phyloP scores from a whole-genome alignment of 768 basidiomycete species.

The Tephrocybe sp. region DNA sequence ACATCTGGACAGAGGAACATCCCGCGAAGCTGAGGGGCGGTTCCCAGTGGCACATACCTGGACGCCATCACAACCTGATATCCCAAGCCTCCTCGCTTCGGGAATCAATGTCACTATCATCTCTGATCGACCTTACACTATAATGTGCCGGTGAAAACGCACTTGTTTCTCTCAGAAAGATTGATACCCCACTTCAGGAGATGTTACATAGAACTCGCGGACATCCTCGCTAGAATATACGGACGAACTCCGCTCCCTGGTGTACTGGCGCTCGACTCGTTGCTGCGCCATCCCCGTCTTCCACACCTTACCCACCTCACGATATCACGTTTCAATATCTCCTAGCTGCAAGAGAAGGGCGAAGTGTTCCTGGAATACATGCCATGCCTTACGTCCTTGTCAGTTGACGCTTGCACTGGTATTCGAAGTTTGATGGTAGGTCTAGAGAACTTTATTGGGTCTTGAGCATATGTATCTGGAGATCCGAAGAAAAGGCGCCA shows the following conservation, averaged over 20 bases:
- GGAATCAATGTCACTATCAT: not conserved
- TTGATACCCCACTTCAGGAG: constrained; percentile 33
- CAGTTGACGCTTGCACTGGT: constrained; percentile 46
- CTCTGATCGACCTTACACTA: constrained; percentile 1
- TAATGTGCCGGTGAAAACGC: not conserved
- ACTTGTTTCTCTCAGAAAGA: not conserved
- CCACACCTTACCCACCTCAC: constrained; percentile 50
- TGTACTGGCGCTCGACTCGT: constrained; percentile 48
- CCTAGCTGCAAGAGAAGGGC: constrained; percentile 32
- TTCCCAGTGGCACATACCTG: constrained; percentile 1
- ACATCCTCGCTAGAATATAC: constrained; percentile 21
- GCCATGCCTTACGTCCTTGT: constrained; percentile 46
- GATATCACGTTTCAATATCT: constrained; percentile 45
- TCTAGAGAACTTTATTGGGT: constrained; percentile 34
- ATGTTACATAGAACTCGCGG: constrained; percentile 43
- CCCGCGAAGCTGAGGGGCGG: not conserved
- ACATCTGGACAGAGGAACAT: constrained; percentile 1
- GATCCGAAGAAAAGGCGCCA: constrained; percentile 24
- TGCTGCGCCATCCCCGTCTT: constrained; percentile 59
- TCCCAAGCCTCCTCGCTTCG: not conserved
- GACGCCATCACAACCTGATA: not conserved
- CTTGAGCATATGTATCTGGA: constrained; percentile 8
- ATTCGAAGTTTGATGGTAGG: constrained; percentile 39
- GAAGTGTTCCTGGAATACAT: constrained; percentile 51
- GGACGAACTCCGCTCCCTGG: constrained; percentile 23